phyloP scores from a whole-genome alignment of 2,329 filamentous ascomycete species.

The Curvularia verruculosa region DNA sequence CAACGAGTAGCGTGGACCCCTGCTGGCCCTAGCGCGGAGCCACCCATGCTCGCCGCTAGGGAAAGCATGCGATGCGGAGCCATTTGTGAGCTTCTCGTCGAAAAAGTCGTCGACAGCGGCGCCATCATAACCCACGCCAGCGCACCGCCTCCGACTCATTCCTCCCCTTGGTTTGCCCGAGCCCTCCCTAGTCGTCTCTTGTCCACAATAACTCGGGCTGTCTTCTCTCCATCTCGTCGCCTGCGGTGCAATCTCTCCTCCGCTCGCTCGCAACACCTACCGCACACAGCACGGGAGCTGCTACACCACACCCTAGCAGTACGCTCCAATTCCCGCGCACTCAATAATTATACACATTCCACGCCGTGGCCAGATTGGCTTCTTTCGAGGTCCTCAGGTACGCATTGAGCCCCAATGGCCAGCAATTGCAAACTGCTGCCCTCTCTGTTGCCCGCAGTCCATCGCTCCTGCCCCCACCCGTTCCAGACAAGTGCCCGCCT shows the following conservation, averaged over 20 bases:
- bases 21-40: slow-evolving; percentile 26
- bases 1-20: slow-evolving; percentile 16
- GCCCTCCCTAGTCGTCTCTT: slow-evolving; percentile 19
- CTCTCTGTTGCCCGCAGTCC: not conserved
- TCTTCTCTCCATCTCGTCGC: slow-evolving; percentile 19
- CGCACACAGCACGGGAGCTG: slow-evolving; percentile 44
- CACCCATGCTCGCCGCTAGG: slow-evolving; percentile 15
- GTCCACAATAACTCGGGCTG: slow-evolving; percentile 18
- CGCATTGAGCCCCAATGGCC: slow-evolving; percentile 26
- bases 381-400: slow-evolving; percentile 37
- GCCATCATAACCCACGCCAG: slow-evolving; percentile 32
- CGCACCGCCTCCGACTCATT: slow-evolving; percentile 26
- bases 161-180: slow-evolving; percentile 30
- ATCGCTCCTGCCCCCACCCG: slow-evolving; percentile 20
- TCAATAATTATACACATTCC: slow-evolving; percentile 6
- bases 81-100: slow-evolving; percentile 21
- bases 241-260: slow-evolving; percentile 15
- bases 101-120: slow-evolving; percentile 34
- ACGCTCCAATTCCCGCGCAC: slow-evolving; percentile 38
- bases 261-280: slow-evolving; percentile 22
- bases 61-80: no score
- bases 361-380: slow-evolving; percentile 43
- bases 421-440: slow-evolving; percentile 10
- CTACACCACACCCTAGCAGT: slow-evolving; percentile 31
- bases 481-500: slow-evolving; percentile 25